These are phyloP conservation scores for Neurospora sp. DNA, from an alignment of 495 filamentous ascomycete genomes.

Conservation along the genomic window DNA sequence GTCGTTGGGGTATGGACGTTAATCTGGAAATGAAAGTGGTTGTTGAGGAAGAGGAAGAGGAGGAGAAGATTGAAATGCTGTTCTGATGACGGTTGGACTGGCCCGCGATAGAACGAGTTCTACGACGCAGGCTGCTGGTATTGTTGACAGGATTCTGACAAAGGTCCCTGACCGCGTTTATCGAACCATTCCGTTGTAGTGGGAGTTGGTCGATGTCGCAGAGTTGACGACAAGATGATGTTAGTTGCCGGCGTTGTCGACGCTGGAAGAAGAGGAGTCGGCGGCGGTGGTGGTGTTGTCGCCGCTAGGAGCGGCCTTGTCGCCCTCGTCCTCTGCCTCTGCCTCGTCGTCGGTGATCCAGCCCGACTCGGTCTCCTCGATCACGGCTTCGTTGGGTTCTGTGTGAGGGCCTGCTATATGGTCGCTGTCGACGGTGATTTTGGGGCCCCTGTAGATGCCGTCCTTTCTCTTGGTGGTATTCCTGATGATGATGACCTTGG, in stretches of 20 bases:
- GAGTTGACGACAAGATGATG: slow-evolving; percentile 16
- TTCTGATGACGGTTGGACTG: slow-evolving; percentile 6
- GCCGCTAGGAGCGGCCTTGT: background rate
- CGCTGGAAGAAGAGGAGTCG: background rate
- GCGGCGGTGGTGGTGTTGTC: background rate
- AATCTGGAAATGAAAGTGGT: too few species aligned
- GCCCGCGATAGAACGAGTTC: slow-evolving; percentile 41
- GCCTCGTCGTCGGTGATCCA: background rate
- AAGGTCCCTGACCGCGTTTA: background rate
- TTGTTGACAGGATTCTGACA: background rate
- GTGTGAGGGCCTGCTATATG: background rate
- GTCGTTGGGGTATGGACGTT: too few species aligned
- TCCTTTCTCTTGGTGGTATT: background rate
- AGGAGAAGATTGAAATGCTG: background rate
- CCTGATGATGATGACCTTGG: background rate
- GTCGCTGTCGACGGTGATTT: background rate
- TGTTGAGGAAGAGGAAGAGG: too few species aligned
- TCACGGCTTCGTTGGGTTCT: background rate
- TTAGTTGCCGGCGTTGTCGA: background rate
- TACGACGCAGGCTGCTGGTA: slow-evolving; percentile 26
- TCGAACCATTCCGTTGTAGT: slow-evolving; percentile 39
- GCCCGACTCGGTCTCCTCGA: background rate
- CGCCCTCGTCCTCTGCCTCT: background rate
- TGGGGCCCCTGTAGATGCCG: background rate
- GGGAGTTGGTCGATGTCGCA: slow-evolving; percentile 30